A percentile compares a stretch with the other conserved stretches of the same genome.
Conservation (phyloP, 805 yeast genomes). For the Clavispora asparagi region DNA sequence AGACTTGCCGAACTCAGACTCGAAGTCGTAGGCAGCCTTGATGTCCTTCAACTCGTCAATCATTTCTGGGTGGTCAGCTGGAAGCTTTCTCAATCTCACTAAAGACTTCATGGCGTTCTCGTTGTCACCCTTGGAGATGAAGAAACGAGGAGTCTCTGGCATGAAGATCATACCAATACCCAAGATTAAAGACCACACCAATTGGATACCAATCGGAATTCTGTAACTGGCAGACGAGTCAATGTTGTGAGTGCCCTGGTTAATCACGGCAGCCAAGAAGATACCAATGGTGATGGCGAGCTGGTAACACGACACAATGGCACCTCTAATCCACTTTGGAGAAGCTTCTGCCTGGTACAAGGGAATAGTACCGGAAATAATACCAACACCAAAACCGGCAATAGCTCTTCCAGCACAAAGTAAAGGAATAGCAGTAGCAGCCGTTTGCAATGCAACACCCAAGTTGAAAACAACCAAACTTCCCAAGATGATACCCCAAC, state of each 20-base stretch:
- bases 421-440: slow-evolving; percentile 59
- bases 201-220: slow-evolving; percentile 53
- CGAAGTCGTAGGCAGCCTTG: slow-evolving; percentile 58
- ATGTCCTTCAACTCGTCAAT: slow-evolving; percentile 49
- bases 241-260: slow-evolving; percentile 56
- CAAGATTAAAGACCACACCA: slow-evolving; percentile 44
- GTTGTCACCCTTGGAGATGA: slow-evolving; percentile 44
- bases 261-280: slow-evolving; percentile 63
- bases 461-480: slow-evolving; percentile 49
- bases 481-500: slow-evolving; percentile 47
- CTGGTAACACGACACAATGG: slow-evolving; percentile 66
- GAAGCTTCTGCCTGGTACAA: slow-evolving; percentile 64
- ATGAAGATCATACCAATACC: slow-evolving; percentile 48
- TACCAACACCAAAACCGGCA: slow-evolving; percentile 71
- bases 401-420: slow-evolving; percentile 52
- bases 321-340: slow-evolving; percentile 68
- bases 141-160: slow-evolving; percentile 69
- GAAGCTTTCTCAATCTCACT: slow-evolving; percentile 54
- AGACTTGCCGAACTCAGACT: slow-evolving; percentile 58
- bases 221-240: slow-evolving; percentile 57
- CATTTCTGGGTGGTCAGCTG: slow-evolving; percentile 50
- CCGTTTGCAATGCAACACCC: slow-evolving; percentile 58
- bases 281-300: slow-evolving; percentile 68
- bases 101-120: slow-evolving; percentile 53
- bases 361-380: slow-evolving; percentile 64